Evolutionary conservation across 345 rosid genomes (phyloP).

Genomic region (Citropsis articulata): DNA sequence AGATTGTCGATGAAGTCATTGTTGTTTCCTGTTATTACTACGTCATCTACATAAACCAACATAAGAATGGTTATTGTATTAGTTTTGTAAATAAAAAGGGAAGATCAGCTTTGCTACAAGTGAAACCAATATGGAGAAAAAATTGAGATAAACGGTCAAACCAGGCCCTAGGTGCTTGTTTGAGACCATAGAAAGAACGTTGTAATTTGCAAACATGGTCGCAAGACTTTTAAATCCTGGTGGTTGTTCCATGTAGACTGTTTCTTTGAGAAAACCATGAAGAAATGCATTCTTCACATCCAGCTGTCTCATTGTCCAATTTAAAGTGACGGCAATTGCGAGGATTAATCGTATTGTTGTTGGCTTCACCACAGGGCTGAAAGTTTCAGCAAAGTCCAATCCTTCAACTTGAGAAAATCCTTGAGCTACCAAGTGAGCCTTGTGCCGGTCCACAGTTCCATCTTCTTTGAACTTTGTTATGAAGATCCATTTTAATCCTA

Average conservation of each 20-base stretch:
- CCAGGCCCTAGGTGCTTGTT: background rate
- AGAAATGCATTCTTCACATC: no score
- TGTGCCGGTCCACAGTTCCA: background rate
- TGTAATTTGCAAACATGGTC: background rate
- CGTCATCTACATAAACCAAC: no score
- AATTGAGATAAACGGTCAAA: background rate
- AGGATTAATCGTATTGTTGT: background rate
- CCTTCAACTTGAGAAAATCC: no score
- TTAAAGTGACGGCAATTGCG: background rate
- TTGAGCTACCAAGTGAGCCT: no score
- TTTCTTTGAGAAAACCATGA: background rate
- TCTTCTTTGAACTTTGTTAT: background rate
- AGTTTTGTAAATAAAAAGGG: no score
- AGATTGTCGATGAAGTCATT: background rate
- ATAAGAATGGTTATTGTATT: no score
- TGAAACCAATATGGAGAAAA: background rate
- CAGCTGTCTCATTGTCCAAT: no score
- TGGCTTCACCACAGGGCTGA: background rate
- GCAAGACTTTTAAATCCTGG: background rate
- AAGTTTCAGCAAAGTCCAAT: background rate
- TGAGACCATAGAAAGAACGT: background rate
- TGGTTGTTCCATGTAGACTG: background rate
- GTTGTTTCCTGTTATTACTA: no score
- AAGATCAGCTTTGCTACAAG: no score
- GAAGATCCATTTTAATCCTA: constrained; percentile 5